Evolutionary conservation across 192 early-diverging fungal genomes (phyloP).

Genomic region (Spizellomyces punctatus): DNA sequence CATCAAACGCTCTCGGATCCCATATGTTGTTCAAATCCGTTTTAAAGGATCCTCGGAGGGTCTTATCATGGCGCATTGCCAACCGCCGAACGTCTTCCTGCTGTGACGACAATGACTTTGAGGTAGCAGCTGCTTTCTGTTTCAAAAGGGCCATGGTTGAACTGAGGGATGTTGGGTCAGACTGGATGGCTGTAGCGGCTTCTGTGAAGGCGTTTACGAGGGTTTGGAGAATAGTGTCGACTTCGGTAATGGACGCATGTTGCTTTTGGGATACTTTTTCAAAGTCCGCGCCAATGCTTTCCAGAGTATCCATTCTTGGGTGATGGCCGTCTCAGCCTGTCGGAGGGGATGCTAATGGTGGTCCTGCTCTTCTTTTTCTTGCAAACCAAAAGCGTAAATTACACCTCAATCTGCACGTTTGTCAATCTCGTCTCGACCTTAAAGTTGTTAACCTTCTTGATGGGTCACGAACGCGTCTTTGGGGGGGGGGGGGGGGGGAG

Average conservation of each 20-base stretch:
- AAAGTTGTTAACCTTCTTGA: too few species aligned
- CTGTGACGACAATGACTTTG: constrained; percentile 11
- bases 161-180: background rate
- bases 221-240: constrained; percentile 1
- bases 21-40: constrained; percentile 46
- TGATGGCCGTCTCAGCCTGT: too few species aligned
- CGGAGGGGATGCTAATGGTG: too few species aligned
- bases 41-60: constrained; percentile 37
- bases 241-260: constrained; percentile 7
- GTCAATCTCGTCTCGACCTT: too few species aligned
- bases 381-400: too few species aligned
- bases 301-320: constrained; percentile 18
- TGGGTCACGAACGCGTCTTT: too few species aligned
- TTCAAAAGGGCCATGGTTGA: constrained; percentile 18
- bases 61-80: constrained; percentile 23
- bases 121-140: constrained; percentile 4
- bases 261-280: constrained; percentile 19
- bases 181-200: background rate
- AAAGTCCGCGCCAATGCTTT: constrained; percentile 22
- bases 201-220: constrained; percentile 5
- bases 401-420: too few species aligned
- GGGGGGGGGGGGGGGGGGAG: too few species aligned
- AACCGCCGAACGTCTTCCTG: constrained; percentile 25
- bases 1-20: constrained; percentile 75
- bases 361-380: too few species aligned